These are phyloP conservation scores for Tylopilus sp. DNA, from an alignment of 768 basidiomycete species.

Conservation along the genomic window DNA sequence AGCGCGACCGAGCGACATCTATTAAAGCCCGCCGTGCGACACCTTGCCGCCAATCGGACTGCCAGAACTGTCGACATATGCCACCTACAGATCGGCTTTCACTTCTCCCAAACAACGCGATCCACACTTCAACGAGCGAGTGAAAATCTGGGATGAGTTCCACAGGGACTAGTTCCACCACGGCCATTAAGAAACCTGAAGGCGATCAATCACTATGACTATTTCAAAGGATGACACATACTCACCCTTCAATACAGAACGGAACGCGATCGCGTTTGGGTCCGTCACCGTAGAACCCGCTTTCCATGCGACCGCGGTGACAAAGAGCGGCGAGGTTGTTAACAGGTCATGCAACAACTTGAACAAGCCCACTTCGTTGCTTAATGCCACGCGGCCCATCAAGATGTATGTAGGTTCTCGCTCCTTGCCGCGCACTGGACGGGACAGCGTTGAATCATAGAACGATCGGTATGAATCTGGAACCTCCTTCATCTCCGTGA, in stretches of 20 bases:
- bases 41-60: slow-evolving; percentile 65
- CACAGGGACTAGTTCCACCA: slow-evolving; percentile 70
- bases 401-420: slow-evolving; percentile 51
- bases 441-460: slow-evolving; percentile 49
- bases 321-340: slow-evolving; percentile 72
- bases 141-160: slow-evolving; percentile 78
- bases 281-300: slow-evolving; percentile 66
- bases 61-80: slow-evolving; percentile 83
- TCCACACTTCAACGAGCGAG: slow-evolving; percentile 70
- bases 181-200: slow-evolving; percentile 69
- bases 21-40: slow-evolving; percentile 74
- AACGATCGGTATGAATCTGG: slow-evolving; percentile 54
- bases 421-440: slow-evolving; percentile 47
- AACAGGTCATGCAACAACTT: slow-evolving; percentile 52
- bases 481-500: slow-evolving; percentile 45
- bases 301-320: slow-evolving; percentile 67
- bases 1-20: slow-evolving; percentile 77
- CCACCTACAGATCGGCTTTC: slow-evolving; percentile 56
- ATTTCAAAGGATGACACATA: not conserved
- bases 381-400: slow-evolving; percentile 60
- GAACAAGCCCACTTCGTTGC: slow-evolving; percentile 59
- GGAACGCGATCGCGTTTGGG: slow-evolving; percentile 74
- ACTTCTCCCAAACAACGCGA: slow-evolving; percentile 74
- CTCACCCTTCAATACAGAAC: slow-evolving; percentile 82
- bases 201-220: slow-evolving; percentile 1